Conservation (phyloP, 148 eudicot species). For the Camellia sinensis region DNA sequence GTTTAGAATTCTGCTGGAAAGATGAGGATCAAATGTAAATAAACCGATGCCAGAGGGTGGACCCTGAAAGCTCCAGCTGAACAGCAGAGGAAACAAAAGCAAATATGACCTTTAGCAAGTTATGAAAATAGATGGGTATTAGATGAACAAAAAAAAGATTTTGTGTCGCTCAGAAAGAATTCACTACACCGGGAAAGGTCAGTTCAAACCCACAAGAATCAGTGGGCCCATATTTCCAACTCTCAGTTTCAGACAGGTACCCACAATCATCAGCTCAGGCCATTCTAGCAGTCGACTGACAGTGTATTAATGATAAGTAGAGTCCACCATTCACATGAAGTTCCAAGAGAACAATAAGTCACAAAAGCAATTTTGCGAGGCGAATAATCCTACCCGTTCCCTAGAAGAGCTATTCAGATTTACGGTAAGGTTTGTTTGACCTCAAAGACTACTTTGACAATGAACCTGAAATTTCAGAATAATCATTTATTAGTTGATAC, state of each 20-base stretch:
- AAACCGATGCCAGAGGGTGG: constrained; percentile 30
- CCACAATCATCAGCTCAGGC: not conserved
- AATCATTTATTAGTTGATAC: not conserved
- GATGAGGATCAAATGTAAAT: constrained; percentile 32
- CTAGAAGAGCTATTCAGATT: constrained; percentile 57
- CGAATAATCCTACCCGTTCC: constrained; percentile 63
- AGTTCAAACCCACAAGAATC: constrained; percentile 13
- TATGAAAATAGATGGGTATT: constrained; percentile 21
- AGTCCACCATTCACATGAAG: constrained; percentile 67
- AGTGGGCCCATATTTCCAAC: constrained; percentile 6
- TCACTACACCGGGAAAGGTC: constrained; percentile 5
- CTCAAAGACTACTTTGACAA: constrained; percentile 7
- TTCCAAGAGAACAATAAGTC: constrained; percentile 18
- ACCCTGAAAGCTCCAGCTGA: constrained; percentile 31
- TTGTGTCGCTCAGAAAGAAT: constrained; percentile 21
- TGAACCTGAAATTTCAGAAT: constrained; percentile 12
- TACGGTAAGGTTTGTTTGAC: constrained; percentile 52
- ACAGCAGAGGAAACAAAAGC: constrained; percentile 29
- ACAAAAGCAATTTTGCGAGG: constrained; percentile 42
- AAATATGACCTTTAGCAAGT: constrained; percentile 21
- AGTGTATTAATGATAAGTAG: constrained; percentile 28
- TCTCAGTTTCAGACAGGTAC: constrained; percentile 7
- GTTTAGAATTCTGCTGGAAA: constrained; percentile 38
- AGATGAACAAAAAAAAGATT: constrained; percentile 37
- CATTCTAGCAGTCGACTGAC: constrained; percentile 16